Percentiles rank a stretch among this genome's conserved stretches.
phyloP scores from a whole-genome alignment of 2,329 filamentous ascomycete genomes.

The Claviceps africana region DNA sequence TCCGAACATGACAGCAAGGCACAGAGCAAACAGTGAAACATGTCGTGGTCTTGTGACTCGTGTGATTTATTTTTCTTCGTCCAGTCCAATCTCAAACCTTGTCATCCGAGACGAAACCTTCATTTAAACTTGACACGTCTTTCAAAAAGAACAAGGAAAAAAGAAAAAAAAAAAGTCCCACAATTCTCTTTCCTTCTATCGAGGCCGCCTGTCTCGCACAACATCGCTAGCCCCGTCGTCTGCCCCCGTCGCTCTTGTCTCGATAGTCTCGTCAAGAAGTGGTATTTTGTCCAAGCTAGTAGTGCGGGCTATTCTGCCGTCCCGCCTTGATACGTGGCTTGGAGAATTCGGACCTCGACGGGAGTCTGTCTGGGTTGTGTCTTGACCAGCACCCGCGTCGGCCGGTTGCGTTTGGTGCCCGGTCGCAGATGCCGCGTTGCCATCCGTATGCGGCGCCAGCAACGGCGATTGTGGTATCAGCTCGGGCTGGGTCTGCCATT shows the following conservation, averaged over 20 bases:
- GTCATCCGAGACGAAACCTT: background rate
- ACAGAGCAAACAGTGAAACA: background rate
- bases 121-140: background rate
- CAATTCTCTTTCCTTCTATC: background rate
- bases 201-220: conserved; percentile 31
- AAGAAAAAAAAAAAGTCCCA: background rate
- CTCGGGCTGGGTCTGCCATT: conserved; percentile 60
- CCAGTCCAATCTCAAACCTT: background rate
- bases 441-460: conserved; percentile 18
- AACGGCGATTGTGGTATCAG: conserved; percentile 23
- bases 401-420: conserved; percentile 7
- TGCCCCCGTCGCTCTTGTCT: conserved; percentile 24
- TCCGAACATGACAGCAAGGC: background rate
- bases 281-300: conserved; percentile 41
- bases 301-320: conserved; percentile 10
- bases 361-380: background rate
- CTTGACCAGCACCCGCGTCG: conserved; percentile 5
- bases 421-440: conserved; percentile 5
- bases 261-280: conserved; percentile 33
- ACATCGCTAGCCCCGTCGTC: conserved; percentile 32
- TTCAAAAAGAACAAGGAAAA: too few relatives aligned
- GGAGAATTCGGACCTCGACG: background rate
- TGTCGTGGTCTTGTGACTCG: background rate
- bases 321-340: conserved; percentile 9
- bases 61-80: background rate